phyloP scores from a whole-genome alignment of 202 grass and related monocot genomes.

The Bolboschoenoplectus hybrid region DNA sequence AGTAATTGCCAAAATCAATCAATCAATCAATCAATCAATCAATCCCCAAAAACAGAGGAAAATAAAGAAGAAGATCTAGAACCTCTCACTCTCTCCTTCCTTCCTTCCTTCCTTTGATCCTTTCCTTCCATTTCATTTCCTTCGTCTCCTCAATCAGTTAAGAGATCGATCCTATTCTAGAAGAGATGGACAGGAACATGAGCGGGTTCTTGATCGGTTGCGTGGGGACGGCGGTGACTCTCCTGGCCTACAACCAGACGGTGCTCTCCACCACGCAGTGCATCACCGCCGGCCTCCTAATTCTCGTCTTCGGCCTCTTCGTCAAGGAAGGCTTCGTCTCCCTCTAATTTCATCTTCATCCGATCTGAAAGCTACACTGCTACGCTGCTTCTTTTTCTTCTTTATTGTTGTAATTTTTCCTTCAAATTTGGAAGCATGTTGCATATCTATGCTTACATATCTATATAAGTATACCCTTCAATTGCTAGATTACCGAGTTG shows the following conservation, averaged over 20 bases:
- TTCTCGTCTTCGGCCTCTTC: slow-evolving; percentile 73
- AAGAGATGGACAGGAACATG: slow-evolving; percentile 67
- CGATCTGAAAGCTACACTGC: too few relatives aligned
- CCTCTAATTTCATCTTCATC: background rate
- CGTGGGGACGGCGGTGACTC: slow-evolving; percentile 71
- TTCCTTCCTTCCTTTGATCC: too few relatives aligned
- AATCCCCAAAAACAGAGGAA: slow-evolving; percentile 14
- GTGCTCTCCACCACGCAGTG: slow-evolving; percentile 77
- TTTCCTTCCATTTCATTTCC: background rate
- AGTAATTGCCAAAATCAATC: background rate
- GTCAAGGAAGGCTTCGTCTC: slow-evolving; percentile 93
- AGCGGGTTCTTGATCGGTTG: slow-evolving; percentile 87
- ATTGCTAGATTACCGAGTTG: too few relatives aligned
- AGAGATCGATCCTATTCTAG: background rate
- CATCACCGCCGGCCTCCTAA: slow-evolving; percentile 61
- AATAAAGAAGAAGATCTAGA: background rate
- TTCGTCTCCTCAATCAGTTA: background rate
- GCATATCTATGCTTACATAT: too few relatives aligned
- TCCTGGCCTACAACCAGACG: slow-evolving; percentile 80
- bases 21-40: background rate
- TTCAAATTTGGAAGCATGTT: too few relatives aligned
- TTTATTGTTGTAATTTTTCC: too few relatives aligned
- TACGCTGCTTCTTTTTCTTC: too few relatives aligned
- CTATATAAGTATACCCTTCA: too few relatives aligned
- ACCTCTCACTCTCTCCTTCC: background rate